Conservation (phyloP, 352 stramenopile species). For the Globisporangium canariense region DNA sequence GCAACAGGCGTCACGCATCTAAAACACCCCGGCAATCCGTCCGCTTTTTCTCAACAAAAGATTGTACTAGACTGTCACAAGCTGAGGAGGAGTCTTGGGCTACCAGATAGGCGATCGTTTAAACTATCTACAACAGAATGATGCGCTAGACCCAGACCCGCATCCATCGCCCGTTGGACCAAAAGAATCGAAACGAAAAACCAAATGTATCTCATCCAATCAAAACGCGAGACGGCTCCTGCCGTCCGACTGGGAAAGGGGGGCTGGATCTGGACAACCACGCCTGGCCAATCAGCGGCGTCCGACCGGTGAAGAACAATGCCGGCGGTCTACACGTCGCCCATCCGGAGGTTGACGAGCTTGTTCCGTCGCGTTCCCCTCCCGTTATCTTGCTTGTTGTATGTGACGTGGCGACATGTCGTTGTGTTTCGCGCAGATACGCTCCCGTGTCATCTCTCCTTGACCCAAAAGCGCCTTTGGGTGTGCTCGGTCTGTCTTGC, state of each 20-base stretch:
- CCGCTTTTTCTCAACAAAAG: too few species aligned
- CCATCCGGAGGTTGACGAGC: not conserved
- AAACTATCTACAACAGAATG: not conserved
- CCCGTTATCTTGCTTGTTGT: constrained; percentile 1
- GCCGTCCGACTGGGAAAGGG: constrained; percentile 4
- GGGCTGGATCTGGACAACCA: not conserved
- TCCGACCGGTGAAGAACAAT: constrained; percentile 5
- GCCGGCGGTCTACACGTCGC: constrained; percentile 3
- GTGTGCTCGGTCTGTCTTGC: not conserved
- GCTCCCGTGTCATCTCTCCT: not conserved
- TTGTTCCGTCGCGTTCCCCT: constrained; percentile 11
- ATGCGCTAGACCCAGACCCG: not conserved
- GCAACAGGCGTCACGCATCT: too few species aligned
- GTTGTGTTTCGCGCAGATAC: constrained; percentile 7
- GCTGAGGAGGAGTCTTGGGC: too few species aligned
- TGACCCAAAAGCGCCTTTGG: not conserved
- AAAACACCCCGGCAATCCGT: too few species aligned
- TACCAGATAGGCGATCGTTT: not conserved
- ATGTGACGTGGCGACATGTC: not conserved
- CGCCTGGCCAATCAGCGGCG: constrained; percentile 1
- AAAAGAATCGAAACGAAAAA: not conserved
- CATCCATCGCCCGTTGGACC: not conserved
- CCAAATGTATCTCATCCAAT: not conserved
- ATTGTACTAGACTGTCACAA: too few species aligned
- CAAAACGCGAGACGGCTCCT: not conserved